Base-by-base conservation (phyloP, 2,329 filamentous ascomycete genomes). In the Teratosphaeria epicoccoides region DNA sequence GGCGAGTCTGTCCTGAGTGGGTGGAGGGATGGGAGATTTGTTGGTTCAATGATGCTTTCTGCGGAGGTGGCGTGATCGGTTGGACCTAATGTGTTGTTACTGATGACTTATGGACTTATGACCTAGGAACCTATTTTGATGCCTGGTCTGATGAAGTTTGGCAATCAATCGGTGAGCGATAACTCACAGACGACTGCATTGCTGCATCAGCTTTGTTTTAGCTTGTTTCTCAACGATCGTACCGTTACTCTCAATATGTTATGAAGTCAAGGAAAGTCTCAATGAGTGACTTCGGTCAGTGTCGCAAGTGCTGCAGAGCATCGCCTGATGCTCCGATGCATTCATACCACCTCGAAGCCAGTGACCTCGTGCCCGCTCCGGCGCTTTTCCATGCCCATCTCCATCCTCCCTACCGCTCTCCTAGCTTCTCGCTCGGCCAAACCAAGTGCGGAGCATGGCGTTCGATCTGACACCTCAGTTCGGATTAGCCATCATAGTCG, bases 231-330 rank as follows among this genome's bases (percentile, higher is more conserved):
- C 33, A n/a, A 20, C 33, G n/a, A 17, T 40, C 20, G 33, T 40
- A 7, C 33, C 33, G 20, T 17, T 17, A 17, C 44, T 46, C 17
- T 11, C 44, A 46, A 14, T 24, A 23, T 52, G 20, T 28, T 11
- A 24, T 17, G 26, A 47, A 44, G 24, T 48, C 50, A 53, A 29
- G 43, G 50, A 48, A 52, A 33, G 29, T 33, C 17, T 44, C 9
- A 54, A 51, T 29, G 49, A 54, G 49, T 54, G 52, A 54, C 52
- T 54, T 25, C 25, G 43, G 49, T 51, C 49, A 47, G 49, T 51
- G 22, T 23, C 20, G 46, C 20, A 17, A n/a, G n/a, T 6, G 33
- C n/a, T 17, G n/a, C 20, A 17, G 17, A 40, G 33, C 33, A 40
- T 40, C 33, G n/a, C 20, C 33, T 40, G n/a, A 20, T 20, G 9